Conservation (phyloP, 1,284 basidiomycete species). For the Trametes hirsuta region DNA sequence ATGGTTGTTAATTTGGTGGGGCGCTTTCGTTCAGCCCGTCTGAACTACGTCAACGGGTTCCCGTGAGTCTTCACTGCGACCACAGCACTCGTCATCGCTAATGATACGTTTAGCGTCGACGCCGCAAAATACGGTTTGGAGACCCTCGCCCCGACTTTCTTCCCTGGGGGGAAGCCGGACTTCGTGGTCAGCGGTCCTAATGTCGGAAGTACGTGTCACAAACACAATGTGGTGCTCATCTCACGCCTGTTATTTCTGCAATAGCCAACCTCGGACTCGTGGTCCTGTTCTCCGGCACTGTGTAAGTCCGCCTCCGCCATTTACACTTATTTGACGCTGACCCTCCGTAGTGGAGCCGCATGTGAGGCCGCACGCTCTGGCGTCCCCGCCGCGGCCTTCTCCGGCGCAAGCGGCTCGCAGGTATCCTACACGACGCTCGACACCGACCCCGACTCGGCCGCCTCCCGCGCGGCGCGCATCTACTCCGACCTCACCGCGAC, state of each 20-base stretch:
- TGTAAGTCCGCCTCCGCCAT: conserved; percentile 14
- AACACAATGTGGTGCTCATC: not conserved
- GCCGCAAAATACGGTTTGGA: conserved; percentile 51
- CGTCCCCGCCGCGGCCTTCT: conserved; percentile 55
- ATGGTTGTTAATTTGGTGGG: not conserved
- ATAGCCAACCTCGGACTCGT: conserved; percentile 25
- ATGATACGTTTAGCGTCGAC: conserved; percentile 39
- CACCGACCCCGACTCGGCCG: conserved; percentile 35
- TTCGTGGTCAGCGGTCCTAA: conserved; percentile 46
- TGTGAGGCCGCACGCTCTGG: conserved; percentile 48
- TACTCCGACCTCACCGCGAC: conserved; percentile 47
- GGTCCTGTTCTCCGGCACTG: conserved; percentile 26
- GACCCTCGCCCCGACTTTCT: conserved; percentile 47
- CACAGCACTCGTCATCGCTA: not conserved
- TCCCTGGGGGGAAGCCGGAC: conserved; percentile 44
- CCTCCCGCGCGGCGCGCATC: conserved; percentile 42
- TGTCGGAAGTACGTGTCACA: conserved; percentile 22
- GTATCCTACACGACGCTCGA: conserved; percentile 52
- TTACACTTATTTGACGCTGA: conserved; percentile 9
- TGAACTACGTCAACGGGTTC: conserved; percentile 31
- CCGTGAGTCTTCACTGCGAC: conserved; percentile 17
- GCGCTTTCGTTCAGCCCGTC: conserved; percentile 13
- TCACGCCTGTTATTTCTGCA: not conserved
- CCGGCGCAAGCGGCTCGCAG: conserved; percentile 43
- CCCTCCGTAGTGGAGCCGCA: conserved; percentile 48